phyloP scores from a whole-genome alignment of 495 filamentous ascomycete genomes.

The Rhizodiscina lignyota region DNA sequence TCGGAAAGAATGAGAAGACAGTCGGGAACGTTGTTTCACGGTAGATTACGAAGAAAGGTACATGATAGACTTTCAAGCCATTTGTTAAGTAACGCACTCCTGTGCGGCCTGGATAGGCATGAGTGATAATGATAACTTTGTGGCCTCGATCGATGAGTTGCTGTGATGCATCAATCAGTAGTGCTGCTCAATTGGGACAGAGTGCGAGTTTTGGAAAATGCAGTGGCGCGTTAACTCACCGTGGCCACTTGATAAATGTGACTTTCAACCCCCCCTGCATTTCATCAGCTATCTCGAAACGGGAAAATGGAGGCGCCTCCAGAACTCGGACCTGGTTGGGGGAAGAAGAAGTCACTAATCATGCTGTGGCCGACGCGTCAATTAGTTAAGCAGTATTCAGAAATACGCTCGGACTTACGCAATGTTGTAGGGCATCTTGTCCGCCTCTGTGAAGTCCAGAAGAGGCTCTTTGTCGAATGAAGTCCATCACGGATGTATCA shows the following conservation, averaged over 20 bases:
- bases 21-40: slow-evolving; percentile 91
- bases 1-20: slow-evolving; percentile 94
- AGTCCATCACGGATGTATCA: too few species aligned
- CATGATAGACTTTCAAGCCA: slow-evolving; percentile 94
- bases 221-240: slow-evolving; percentile 10
- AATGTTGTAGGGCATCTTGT: slow-evolving; percentile 56
- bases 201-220: too few species aligned
- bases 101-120: slow-evolving; percentile 81
- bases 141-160: slow-evolving; percentile 95
- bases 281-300: too few species aligned
- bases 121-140: slow-evolving; percentile 95
- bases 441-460: too few species aligned
- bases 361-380: slow-evolving; percentile 35
- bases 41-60: slow-evolving; percentile 90
- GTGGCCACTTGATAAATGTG: slow-evolving; percentile 94
- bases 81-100: slow-evolving; percentile 96
- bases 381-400: not conserved
- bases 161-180: slow-evolving; percentile 9
- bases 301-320: slow-evolving; percentile 1
- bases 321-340: slow-evolving; percentile 55
- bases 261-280: slow-evolving; percentile 71
- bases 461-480: too few species aligned
- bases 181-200: not conserved
- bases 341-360: slow-evolving; percentile 99
- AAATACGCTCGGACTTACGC: slow-evolving; percentile 32